phyloP scores from a whole-genome alignment of 1,284 basidiomycete species.

The Gymnopus androsaceus region DNA sequence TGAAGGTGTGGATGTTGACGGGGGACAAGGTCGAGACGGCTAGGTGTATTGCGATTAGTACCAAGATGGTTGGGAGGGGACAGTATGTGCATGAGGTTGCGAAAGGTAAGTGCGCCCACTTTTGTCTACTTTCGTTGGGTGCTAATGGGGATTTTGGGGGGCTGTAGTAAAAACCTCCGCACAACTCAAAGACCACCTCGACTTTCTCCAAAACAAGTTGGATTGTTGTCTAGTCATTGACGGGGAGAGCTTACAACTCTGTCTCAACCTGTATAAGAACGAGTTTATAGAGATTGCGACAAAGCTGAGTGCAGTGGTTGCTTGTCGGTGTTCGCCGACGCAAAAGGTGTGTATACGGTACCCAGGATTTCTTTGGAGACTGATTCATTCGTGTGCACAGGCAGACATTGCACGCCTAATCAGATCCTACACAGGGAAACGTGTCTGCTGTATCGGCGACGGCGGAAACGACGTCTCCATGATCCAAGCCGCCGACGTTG shows the following conservation, averaged over 20 bases:
- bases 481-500: conserved; percentile 94
- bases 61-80: conserved; percentile 92
- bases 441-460: conserved; percentile 97
- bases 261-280: conserved; percentile 84
- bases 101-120: conserved; percentile 66
- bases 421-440: conserved; percentile 85
- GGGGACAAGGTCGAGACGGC: conserved; percentile 98
- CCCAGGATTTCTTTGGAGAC: too few species aligned
- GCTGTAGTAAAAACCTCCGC: conserved; percentile 82
- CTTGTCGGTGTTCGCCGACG: conserved; percentile 97
- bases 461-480: conserved; percentile 96
- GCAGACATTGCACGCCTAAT: conserved; percentile 82
- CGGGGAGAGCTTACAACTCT: conserved; percentile 82
- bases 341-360: conserved; percentile 73
- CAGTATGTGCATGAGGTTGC: conserved; percentile 98
- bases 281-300: conserved; percentile 97
- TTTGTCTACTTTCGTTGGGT: conserved; percentile 3
- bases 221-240: conserved; percentile 99
- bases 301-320: conserved; percentile 94
- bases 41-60: conserved; percentile 96
- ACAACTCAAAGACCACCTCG: conserved; percentile 86
- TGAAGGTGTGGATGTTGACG: conserved; percentile 99
- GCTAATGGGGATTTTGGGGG: conserved; percentile 10
- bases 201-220: conserved; percentile 91
- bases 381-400: too few species aligned